phyloP scores from a whole-genome alignment of 176 grass and related monocot species.

The Cymbopogon citratus region DNA sequence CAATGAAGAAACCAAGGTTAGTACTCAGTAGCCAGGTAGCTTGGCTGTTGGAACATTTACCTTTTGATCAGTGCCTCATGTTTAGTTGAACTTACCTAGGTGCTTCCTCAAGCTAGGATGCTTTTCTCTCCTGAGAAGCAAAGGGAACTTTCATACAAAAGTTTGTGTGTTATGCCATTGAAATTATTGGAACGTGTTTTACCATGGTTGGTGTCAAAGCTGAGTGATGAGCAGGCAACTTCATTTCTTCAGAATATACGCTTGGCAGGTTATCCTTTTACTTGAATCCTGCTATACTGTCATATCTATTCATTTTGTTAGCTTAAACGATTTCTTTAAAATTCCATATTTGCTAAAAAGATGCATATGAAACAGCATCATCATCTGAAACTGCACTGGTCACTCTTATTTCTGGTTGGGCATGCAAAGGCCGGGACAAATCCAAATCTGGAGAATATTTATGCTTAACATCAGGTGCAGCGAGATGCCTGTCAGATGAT shows the following conservation, averaged over 20 bases:
- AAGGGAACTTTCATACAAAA: slow-evolving; percentile 78
- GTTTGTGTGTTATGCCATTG: slow-evolving; percentile 91
- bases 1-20: slow-evolving; percentile 88
- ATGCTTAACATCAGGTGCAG: slow-evolving; percentile 54
- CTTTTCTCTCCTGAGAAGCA: slow-evolving; percentile 92
- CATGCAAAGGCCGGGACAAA: slow-evolving; percentile 76
- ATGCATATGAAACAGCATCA: slow-evolving; percentile 58
- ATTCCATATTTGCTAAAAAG: slow-evolving; percentile 36
- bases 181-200: slow-evolving; percentile 90
- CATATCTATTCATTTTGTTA: slow-evolving; percentile 14
- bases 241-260: slow-evolving; percentile 88
- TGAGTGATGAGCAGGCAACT: slow-evolving; percentile 69
- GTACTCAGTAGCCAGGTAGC: neutral
- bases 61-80: slow-evolving; percentile 15
- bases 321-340: slow-evolving; percentile 21
- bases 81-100: slow-evolving; percentile 57
- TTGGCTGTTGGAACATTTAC: slow-evolving; percentile 12
- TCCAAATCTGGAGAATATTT: slow-evolving; percentile 67
- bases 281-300: neutral
- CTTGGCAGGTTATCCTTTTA: slow-evolving; percentile 59
- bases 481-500: slow-evolving; percentile 36
- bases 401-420: slow-evolving; percentile 94
- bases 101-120: slow-evolving; percentile 93
- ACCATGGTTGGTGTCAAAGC: slow-evolving; percentile 84
- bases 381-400: slow-evolving; percentile 73